A percentile compares a stretch with the other conserved stretches of the same genome.
Conservation (phyloP, 2,329 filamentous ascomycete species). For the Phyllosticta capitalensis region DNA sequence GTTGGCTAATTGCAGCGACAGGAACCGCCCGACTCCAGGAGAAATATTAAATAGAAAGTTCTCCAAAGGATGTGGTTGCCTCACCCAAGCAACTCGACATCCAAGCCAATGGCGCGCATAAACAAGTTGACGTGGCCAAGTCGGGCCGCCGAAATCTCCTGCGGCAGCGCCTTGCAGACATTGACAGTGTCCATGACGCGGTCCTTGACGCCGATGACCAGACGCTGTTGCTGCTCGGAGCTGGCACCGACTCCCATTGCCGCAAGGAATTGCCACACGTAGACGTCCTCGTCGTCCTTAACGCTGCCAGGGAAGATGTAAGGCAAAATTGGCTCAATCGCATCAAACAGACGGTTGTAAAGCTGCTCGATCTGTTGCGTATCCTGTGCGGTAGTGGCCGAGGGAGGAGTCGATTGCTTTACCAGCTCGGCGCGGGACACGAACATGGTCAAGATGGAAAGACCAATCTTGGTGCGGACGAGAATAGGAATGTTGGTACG, state of each 20-base stretch:
- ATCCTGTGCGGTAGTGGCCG: constrained; percentile 45
- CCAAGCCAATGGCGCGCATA: constrained; percentile 96
- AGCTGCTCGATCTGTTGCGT: constrained; percentile 66
- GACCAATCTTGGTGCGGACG: constrained; percentile 75
- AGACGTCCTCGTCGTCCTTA: constrained; percentile 82
- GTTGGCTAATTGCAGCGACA: too few relatives aligned
- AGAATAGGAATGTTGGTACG: constrained; percentile 78
- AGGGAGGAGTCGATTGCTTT: constrained; percentile 66
- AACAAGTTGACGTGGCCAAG: constrained; percentile 93
- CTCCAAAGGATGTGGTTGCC: neutral
- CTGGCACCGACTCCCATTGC: constrained; percentile 89
- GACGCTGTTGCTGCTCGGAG: constrained; percentile 86
- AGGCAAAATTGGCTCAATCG: constrained; percentile 71
- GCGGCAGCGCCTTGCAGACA: constrained; percentile 79
- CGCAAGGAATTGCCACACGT: constrained; percentile 96
- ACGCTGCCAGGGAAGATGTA: constrained; percentile 88
- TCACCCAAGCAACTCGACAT: constrained; percentile 67
- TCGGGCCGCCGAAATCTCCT: constrained; percentile 73
- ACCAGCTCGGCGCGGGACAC: constrained; percentile 88
- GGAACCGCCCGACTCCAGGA: too few relatives aligned
- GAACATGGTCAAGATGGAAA: constrained; percentile 86
- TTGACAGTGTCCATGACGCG: constrained; percentile 91
- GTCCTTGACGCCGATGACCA: constrained; percentile 95
- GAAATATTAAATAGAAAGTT: too few relatives aligned
- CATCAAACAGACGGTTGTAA: constrained; percentile 81